Percentiles rank a stretch among this genome's conserved stretches.
Conservation (phyloP, 176 grass and related monocot genomes). For the Eragrostis nindensis region DNA sequence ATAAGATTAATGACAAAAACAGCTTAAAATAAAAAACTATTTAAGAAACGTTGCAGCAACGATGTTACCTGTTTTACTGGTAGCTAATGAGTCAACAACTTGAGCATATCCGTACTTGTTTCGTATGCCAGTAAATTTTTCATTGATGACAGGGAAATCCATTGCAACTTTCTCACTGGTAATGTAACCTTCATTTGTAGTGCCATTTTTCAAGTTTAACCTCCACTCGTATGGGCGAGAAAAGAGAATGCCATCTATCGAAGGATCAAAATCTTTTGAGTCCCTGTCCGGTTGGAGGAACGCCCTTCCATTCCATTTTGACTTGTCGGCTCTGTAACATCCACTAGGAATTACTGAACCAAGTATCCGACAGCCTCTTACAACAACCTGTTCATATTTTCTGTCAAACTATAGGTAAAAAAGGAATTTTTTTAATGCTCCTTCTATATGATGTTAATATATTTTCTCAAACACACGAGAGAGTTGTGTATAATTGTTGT, state of each 20-base stretch:
- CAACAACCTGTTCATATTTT: conserved; percentile 16
- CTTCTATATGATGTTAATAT: neutral
- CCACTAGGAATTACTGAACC: conserved; percentile 36
- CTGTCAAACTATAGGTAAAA: neutral
- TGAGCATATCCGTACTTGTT: conserved; percentile 55
- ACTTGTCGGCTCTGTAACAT: conserved; percentile 11
- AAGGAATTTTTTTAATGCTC: neutral
- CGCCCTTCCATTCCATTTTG: conserved; percentile 37
- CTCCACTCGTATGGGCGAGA: conserved; percentile 53
- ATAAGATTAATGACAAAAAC: neutral
- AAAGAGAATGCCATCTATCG: conserved; percentile 40
- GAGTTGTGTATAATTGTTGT: no score
- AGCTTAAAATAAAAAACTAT: neutral
- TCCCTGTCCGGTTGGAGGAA: conserved; percentile 38
- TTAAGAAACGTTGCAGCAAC: neutral
- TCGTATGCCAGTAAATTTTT: conserved; percentile 8
- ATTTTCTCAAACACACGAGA: no score
- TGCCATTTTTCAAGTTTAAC: conserved; percentile 33
- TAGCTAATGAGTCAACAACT: conserved; percentile 44
- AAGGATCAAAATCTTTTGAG: conserved; percentile 37
- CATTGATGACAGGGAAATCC: conserved; percentile 49
- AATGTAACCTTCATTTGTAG: conserved; percentile 36
- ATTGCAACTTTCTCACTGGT: conserved; percentile 43
- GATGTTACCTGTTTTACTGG: conserved; percentile 26
- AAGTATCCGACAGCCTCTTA: conserved; percentile 34